Conservation (phyloP, 257 asterid species). For the Rubia yunnanensis region DNA sequence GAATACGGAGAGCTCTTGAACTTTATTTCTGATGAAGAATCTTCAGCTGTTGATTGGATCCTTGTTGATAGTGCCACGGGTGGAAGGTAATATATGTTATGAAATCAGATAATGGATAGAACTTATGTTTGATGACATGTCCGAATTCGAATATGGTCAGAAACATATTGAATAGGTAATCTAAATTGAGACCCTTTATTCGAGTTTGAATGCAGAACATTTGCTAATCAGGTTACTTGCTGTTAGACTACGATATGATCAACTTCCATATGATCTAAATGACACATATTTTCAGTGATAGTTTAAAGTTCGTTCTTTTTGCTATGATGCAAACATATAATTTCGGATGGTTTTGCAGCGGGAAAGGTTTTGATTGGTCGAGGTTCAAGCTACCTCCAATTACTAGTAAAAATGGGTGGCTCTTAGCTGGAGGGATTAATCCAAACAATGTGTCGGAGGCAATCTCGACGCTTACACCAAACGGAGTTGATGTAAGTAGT, state of each 20-base stretch:
- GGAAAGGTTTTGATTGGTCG: slow-evolving; percentile 83
- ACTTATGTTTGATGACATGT: neutral
- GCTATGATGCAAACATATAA: neutral
- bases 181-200: neutral
- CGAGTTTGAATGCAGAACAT: neutral
- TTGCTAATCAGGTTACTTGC: too few relatives aligned
- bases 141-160: neutral
- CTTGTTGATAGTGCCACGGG: slow-evolving; percentile 92
- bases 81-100: slow-evolving; percentile 54
- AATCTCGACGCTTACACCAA: slow-evolving; percentile 57
- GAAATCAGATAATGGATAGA: neutral
- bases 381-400: slow-evolving; percentile 57
- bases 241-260: too few relatives aligned
- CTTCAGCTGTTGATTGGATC: slow-evolving; percentile 77
- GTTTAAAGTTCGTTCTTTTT: neutral
- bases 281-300: neutral
- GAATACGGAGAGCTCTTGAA: slow-evolving; percentile 67
- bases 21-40: slow-evolving; percentile 57
- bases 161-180: neutral
- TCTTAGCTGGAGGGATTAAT: slow-evolving; percentile 79
- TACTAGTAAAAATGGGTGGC: slow-evolving; percentile 77
- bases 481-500: slow-evolving; percentile 88
- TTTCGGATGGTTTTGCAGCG: slow-evolving; percentile 22
- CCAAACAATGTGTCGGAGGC: slow-evolving; percentile 67
- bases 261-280: too few relatives aligned